Percentiles rank a stretch among this genome's conserved stretches.
Evolutionary conservation across 108 stramenopile genomes (phyloP).

Genomic region (Stephanodiscus minutulus): DNA sequence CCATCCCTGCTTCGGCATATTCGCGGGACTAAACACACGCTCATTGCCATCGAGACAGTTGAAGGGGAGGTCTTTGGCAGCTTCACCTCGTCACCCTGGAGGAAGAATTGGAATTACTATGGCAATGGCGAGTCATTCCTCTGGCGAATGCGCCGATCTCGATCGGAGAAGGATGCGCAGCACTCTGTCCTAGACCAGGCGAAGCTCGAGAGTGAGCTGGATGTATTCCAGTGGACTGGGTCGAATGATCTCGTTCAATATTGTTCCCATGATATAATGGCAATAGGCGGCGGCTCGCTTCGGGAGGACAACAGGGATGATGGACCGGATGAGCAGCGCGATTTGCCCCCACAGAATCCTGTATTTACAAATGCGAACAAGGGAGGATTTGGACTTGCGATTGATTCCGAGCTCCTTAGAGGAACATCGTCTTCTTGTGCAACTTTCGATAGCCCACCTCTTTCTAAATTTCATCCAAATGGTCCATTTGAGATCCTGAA

Average conservation of each 20-base stretch:
- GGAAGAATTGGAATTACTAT: conserved; percentile 61
- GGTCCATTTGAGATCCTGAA: conserved; percentile 72
- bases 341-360: conserved; percentile 21
- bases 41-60: conserved; percentile 79
- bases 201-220: conserved; percentile 72
- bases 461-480: conserved; percentile 42
- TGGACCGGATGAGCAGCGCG: conserved; percentile 30
- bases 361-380: conserved; percentile 25
- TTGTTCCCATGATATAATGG: conserved; percentile 65
- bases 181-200: conserved; percentile 74
- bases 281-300: conserved; percentile 60
- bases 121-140: conserved; percentile 74
- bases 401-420: conserved; percentile 64
- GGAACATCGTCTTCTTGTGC: conserved; percentile 73
- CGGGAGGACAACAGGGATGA: conserved; percentile 28
- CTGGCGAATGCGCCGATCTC: conserved; percentile 71
- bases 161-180: conserved; percentile 53
- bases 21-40: conserved; percentile 61
- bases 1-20: conserved; percentile 59
- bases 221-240: conserved; percentile 66
- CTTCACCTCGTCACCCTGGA: conserved; percentile 68
- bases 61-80: conserved; percentile 82
- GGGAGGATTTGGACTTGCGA: conserved; percentile 77
- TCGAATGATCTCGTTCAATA: conserved; percentile 62
- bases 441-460: conserved; percentile 68